Base-by-base conservation (phyloP, 495 filamentous ascomycete species). In the Neurospora sp. region DNA sequence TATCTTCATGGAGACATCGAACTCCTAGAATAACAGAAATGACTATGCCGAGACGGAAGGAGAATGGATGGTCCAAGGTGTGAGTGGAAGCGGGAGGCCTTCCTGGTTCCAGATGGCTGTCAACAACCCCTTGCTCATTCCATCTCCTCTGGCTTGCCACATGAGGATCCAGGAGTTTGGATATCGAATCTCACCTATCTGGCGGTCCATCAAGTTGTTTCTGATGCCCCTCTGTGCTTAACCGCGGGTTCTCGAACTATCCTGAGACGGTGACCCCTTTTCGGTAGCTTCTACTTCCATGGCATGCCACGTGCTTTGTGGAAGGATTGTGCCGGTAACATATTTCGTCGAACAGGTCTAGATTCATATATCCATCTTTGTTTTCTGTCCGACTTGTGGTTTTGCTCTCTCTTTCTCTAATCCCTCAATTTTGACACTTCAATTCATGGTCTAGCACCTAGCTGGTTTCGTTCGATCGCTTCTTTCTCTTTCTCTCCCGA, bases 31-130 rank as follows among this genome's bases (percentile, higher is more conserved):
- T 37, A 37, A 35, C 8, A 8, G 31, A 65, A 37, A 31, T 8
- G 53, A 65, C 72, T 39, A 70, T 38, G 41, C 73, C 70, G 72
- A 72, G 73, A 59, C 75, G 73, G 71, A 77, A 71, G 69, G 72
- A 73, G 74, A 65, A 75, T 74, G 77, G 76, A 73, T 75, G 76
- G 75, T 70, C 72, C 35, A 70, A 72, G 69, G 69, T 59, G 53
- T 41, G 68, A 35, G 6, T 35, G 27, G 53, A 27, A 35, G 53
- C 53, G 53, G 27, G 53, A 65, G 53, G 53, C 5, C 16, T 31
- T 16, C 53, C 27, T 16, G 12, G 20, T 65, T 65, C 53, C 8
- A 7, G 53, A 65, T 65, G 53, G 22, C 14, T 35, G 27, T 65
- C 53, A 35, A 65, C 53, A 65, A 61, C 53, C 53, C 53, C 53